These are phyloP conservation scores for Samsoniella hepiali DNA, from an alignment of 2,329 filamentous ascomycete species.

Conservation along the genomic window DNA sequence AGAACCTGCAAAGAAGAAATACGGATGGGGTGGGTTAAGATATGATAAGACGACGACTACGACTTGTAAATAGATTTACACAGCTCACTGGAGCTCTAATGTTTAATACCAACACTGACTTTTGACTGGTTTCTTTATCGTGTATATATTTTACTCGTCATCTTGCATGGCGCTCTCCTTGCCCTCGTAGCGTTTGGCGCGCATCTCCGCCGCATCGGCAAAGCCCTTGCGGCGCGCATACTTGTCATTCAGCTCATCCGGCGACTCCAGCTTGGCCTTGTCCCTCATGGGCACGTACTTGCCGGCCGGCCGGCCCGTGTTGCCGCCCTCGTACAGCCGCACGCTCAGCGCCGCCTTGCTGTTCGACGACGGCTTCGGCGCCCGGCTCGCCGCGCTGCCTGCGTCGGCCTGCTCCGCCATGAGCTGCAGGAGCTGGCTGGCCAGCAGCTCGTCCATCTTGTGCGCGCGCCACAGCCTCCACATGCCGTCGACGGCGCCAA, in stretches of 20 bases:
- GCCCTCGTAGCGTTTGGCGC: constrained; percentile 31
- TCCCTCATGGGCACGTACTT: constrained; percentile 55
- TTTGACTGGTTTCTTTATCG: not conserved
- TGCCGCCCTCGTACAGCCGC: constrained; percentile 53
- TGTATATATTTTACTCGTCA: constrained; percentile 23
- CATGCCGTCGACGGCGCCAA: constrained; percentile 67
- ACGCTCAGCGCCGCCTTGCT: constrained; percentile 28
- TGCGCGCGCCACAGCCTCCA: constrained; percentile 81
- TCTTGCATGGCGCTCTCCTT: constrained; percentile 30
- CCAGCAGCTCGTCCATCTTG: constrained; percentile 88
- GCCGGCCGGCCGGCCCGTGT: constrained; percentile 48
- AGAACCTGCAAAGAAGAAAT: not conserved
- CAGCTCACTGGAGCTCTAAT: not conserved
- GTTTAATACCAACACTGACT: not conserved
- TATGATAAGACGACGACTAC: constrained; percentile 1
- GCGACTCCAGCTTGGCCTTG: constrained; percentile 46
- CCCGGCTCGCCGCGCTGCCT: constrained; percentile 44
- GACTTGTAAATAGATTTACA: constrained; percentile 1
- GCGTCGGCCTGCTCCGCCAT: constrained; percentile 41
- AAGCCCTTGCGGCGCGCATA: constrained; percentile 62
- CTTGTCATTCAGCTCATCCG: constrained; percentile 56
- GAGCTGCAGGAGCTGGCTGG: constrained; percentile 68
- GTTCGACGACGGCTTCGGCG: constrained; percentile 18
- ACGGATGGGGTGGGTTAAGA: not conserved
- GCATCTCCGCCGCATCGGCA: constrained; percentile 48